phyloP scores from a whole-genome alignment of 2,329 filamentous ascomycete species.

The Cadophora luteo-olivacea region DNA sequence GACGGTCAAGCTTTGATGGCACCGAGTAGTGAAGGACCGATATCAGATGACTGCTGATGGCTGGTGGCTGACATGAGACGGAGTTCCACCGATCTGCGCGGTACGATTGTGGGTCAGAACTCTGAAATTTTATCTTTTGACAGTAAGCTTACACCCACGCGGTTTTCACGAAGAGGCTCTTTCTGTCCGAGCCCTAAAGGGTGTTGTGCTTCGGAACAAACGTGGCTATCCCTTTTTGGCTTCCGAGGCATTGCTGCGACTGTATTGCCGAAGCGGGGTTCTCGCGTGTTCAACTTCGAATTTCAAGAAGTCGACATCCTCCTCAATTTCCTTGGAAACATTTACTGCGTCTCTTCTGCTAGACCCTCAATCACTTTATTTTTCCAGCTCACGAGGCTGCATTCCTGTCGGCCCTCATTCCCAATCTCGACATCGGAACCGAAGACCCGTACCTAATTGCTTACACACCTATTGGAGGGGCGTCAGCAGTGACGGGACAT shows the following conservation, averaged over 20 bases:
- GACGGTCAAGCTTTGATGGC: neutral
- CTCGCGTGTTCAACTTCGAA: no score
- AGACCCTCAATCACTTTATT: neutral
- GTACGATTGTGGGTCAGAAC: slow-evolving; percentile 1
- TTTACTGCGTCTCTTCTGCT: no score
- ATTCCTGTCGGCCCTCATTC: neutral
- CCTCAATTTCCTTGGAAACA: no score
- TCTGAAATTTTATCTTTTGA: no score
- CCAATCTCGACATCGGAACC: neutral
- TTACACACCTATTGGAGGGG: neutral
- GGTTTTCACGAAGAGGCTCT: neutral
- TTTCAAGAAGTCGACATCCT: no score
- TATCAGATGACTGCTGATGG: neutral
- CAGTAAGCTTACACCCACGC: neutral
- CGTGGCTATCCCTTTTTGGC: no score
- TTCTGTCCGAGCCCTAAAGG: neutral
- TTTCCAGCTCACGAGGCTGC: neutral
- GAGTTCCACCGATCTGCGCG: neutral
- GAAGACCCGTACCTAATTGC: neutral
- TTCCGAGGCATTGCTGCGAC: no score
- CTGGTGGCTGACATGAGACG: neutral
- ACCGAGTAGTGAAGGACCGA: neutral
- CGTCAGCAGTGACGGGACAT: neutral
- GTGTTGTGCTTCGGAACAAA: no score
- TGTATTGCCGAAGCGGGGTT: no score